Conservation (phyloP, 345 rosid species). For the Aquilaria malaccensis region DNA sequence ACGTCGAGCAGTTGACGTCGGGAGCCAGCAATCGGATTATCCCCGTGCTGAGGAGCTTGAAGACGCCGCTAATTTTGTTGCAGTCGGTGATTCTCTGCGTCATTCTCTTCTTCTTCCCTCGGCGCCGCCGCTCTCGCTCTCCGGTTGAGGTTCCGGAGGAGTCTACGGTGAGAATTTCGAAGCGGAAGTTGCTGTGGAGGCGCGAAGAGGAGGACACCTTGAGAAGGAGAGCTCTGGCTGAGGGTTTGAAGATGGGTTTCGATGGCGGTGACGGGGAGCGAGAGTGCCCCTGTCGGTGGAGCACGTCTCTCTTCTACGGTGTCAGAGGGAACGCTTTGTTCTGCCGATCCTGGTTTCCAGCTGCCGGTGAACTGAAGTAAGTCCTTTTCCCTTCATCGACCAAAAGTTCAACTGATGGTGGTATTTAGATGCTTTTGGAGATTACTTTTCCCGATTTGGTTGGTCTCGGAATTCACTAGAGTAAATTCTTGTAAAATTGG, state of each 20-base stretch:
- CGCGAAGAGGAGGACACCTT: constrained; percentile 89
- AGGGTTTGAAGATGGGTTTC: constrained; percentile 47
- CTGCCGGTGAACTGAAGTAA: constrained; percentile 56
- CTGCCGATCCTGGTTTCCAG: constrained; percentile 83
- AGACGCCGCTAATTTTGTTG: constrained; percentile 38
- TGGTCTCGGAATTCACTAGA: too few species aligned
- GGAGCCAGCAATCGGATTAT: constrained; percentile 98
- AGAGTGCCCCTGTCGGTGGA: constrained; percentile 29
- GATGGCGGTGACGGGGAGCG: constrained; percentile 30
- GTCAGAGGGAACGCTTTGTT: constrained; percentile 66
- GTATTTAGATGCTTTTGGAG: too few species aligned
- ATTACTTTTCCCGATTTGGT: too few species aligned
- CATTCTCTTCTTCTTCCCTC: constrained; percentile 55
- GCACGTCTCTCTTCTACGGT: constrained; percentile 57
- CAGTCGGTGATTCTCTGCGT: constrained; percentile 45
- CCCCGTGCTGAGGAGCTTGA: constrained; percentile 52
- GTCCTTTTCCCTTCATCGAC: constrained; percentile 6
- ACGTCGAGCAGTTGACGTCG: constrained; percentile 84
- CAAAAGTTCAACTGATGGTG: too few species aligned
- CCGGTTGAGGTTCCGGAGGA: constrained; percentile 15
- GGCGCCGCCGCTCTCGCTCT: constrained; percentile 32
- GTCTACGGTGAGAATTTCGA: constrained; percentile 28
- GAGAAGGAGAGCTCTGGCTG: constrained; percentile 75
- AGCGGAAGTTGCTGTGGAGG: constrained; percentile 44
- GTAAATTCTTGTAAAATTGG: too few species aligned